Evolutionary conservation across 176 grass and related monocot species (phyloP).

Genomic region (Oryza rufipogon): DNA sequence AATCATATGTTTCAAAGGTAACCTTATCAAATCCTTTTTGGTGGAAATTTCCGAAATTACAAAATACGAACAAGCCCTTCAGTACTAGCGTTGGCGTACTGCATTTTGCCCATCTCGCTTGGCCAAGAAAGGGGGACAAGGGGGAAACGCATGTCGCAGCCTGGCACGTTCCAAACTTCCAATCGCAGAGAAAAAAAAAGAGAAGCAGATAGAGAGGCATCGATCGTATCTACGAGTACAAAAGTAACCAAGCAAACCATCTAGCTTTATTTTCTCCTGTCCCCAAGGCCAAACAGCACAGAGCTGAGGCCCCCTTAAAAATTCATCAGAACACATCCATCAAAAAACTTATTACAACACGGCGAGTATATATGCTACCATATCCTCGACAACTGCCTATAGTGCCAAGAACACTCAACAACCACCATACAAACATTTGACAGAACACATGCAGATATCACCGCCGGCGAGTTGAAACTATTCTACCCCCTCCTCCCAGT

Average conservation of each 20-base stretch:
- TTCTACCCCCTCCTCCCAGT: constrained; percentile 27
- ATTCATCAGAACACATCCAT: constrained; percentile 12
- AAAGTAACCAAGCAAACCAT: constrained; percentile 20
- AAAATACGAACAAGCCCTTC: no score
- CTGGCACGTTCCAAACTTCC: no score
- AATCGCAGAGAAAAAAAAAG: no score
- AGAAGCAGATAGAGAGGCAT: not conserved
- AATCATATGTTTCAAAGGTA: no score
- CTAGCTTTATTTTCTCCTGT: constrained; percentile 40
- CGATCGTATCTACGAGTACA: not conserved
- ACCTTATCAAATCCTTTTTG: no score
- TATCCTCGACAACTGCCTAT: constrained; percentile 18
- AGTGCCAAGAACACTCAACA: constrained; percentile 39
- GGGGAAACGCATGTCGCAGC: no score
- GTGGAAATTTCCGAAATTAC: no score
- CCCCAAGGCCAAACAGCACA: constrained; percentile 43
- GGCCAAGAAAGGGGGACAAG: no score
- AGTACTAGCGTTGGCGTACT: no score
- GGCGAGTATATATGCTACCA: constrained; percentile 37
- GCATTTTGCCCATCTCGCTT: no score
- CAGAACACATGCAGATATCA: constrained; percentile 31
- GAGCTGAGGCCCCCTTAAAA: constrained; percentile 34
- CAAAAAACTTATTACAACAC: constrained; percentile 43
- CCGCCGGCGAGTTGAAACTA: constrained; percentile 43
- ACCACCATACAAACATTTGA: constrained; percentile 50